These are phyloP conservation scores for Rhodamnia argentea DNA, from an alignment of 345 rosid genomes.

Conservation along the genomic window DNA sequence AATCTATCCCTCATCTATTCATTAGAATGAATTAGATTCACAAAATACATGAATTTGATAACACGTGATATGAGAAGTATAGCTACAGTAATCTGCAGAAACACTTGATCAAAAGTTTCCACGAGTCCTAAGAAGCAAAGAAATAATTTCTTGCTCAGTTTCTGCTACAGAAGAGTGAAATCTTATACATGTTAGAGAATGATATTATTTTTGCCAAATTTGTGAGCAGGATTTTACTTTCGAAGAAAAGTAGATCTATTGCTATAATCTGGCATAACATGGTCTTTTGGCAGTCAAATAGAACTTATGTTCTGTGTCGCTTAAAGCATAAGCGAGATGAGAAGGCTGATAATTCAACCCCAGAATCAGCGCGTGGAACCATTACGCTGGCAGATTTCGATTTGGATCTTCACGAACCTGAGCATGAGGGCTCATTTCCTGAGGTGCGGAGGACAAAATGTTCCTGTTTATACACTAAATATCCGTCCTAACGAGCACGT, in stretches of 20 bases:
- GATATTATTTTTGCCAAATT: neutral
- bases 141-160: neutral
- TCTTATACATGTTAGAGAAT: neutral
- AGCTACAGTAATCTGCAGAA: neutral
- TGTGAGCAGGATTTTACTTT: neutral
- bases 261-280: neutral
- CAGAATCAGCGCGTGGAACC: neutral
- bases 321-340: neutral
- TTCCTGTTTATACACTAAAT: neutral
- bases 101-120: neutral
- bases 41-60: neutral
- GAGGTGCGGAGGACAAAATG: neutral
- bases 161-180: neutral
- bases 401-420: neutral
- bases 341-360: neutral
- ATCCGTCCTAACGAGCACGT: neutral
- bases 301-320: neutral
- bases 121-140: neutral
- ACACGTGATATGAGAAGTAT: neutral
- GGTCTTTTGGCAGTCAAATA: neutral
- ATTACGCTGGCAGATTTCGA: neutral
- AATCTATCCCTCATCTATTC: neutral
- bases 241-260: neutral
- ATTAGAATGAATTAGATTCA: neutral
- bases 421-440: neutral